A percentile compares a stretch with the other conserved stretches of the same genome.
phyloP scores from a whole-genome alignment of 2,329 filamentous ascomycete genomes.

The Alternaria incomplexa region DNA sequence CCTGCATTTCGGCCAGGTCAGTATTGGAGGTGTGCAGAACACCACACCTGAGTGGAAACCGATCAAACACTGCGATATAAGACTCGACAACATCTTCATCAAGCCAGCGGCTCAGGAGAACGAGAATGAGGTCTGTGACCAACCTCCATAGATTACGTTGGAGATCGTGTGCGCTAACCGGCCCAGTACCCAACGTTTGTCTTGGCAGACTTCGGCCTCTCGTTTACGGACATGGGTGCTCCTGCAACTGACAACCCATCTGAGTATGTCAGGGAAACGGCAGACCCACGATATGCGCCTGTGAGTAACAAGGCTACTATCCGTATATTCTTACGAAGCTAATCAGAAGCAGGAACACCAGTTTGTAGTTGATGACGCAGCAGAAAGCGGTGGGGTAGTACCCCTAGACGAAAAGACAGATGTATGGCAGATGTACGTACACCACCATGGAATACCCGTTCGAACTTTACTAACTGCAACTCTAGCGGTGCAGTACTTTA shows the following conservation, averaged over 20 bases:
- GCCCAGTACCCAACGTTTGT: background rate
- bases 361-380: background rate
- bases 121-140: background rate
- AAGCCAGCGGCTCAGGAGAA: background rate
- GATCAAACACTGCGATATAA: background rate
- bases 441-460: background rate
- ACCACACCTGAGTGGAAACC: background rate
- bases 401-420: background rate
- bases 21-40: background rate
- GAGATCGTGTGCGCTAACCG: background rate
- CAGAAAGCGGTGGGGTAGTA: background rate
- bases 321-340: background rate
- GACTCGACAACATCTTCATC: background rate
- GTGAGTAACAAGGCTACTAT: background rate
- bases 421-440: constrained; percentile 1
- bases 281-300: background rate
- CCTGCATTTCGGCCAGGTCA: background rate
- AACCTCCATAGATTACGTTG: background rate
- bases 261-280: background rate
- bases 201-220: background rate
- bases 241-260: background rate
- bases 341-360: background rate
- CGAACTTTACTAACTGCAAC: background rate
- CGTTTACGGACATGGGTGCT: background rate
- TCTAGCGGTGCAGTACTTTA: background rate